Evolutionary conservation across 139 green algal genomes (phyloP), one percentile per base, ranked within the genome.

Genomic region (Micractinium conductrix): DNA sequence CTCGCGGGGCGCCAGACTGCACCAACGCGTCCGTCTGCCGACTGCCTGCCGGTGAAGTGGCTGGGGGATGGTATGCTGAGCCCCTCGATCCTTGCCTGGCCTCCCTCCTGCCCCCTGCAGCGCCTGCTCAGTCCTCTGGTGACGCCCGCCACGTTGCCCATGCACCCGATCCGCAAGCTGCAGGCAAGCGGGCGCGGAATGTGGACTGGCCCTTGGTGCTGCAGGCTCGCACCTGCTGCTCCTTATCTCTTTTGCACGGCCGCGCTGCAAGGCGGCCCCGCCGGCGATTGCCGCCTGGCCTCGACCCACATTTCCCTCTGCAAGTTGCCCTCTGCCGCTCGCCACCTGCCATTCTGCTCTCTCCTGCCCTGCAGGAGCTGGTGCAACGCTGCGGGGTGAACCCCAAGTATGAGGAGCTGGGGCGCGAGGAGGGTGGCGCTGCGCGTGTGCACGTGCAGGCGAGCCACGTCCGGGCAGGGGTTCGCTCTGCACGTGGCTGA

Each of bases 81-180:
- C 53, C 2, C 53, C 60, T 68, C 2, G 8, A 8, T 68, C 8
- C 24, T 37, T 37, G 60, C 60, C 19, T 10, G n/a, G 9, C 4
- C 3, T 42, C 28, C 30, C 21, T 37, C n/a, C 30, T 70, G 4
- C 62, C 30, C 14, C 28, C 24, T 40, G 81, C 85, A 44, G 79
- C 80, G 33, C 71, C 88, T 72, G 88, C 83, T 63, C 83, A 80
- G 50, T 68, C 89, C 89, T 16, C 68, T 92, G 84, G 72, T 88
- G 45, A 82, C 42, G 16, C 89, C 89, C 0, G 38, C 72, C 58
- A 90, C 78, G 7, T 68, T 89, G 68, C 88, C 88, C 30, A 81
- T 88, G 37, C 88, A 93, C 84, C 89, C 89, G 28, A 78, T 90
- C 17, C 37, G 53, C 1, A 38, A 80, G 43, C 58, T 88, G 33